phyloP scores from a whole-genome alignment of 345 rosid species.

The Citrus glauca region DNA sequence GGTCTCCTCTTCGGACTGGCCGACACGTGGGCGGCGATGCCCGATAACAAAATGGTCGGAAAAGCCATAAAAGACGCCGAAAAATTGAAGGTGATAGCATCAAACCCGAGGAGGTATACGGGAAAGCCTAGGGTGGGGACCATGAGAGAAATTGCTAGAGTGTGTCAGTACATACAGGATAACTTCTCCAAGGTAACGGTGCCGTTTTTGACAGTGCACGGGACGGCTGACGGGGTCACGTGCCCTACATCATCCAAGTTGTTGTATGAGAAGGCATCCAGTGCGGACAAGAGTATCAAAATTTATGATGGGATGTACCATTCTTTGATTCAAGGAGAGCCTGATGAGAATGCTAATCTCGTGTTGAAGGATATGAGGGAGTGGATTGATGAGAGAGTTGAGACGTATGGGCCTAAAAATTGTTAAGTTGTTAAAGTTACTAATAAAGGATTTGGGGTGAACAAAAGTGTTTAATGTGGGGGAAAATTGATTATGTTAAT shows the following conservation, averaged over 20 bases:
- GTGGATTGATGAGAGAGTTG: conserved; percentile 88
- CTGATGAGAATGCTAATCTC: conserved; percentile 64
- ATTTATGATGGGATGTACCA: conserved; percentile 93
- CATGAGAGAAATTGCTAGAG: conserved; percentile 79
- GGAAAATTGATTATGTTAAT: not conserved
- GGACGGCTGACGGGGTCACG: conserved; percentile 79
- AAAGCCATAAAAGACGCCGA: conserved; percentile 80
- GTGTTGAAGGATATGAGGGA: conserved; percentile 92
- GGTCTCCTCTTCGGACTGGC: conserved; percentile 87
- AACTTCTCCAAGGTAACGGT: conserved; percentile 55
- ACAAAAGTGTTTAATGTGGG: not conserved
- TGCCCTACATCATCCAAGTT: conserved; percentile 69
- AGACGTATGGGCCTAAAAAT: conserved; percentile 45
- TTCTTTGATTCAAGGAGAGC: conserved; percentile 89
- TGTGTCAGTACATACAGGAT: conserved; percentile 74
- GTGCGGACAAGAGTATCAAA: conserved; percentile 75
- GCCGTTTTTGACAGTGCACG: conserved; percentile 73
- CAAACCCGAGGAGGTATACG: conserved; percentile 78
- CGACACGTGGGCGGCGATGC: conserved; percentile 95
- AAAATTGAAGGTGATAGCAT: conserved; percentile 77
- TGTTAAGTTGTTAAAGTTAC: not conserved
- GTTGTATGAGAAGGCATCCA: conserved; percentile 71
- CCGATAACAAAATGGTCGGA: conserved; percentile 80
- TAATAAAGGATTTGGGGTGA: not conserved
- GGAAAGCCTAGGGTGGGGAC: conserved; percentile 94